Percentiles rank a stretch among this genome's conserved stretches.
phyloP scores from a whole-genome alignment of 1,139 yeast genomes.

The Lodderomyces elongisporus region DNA sequence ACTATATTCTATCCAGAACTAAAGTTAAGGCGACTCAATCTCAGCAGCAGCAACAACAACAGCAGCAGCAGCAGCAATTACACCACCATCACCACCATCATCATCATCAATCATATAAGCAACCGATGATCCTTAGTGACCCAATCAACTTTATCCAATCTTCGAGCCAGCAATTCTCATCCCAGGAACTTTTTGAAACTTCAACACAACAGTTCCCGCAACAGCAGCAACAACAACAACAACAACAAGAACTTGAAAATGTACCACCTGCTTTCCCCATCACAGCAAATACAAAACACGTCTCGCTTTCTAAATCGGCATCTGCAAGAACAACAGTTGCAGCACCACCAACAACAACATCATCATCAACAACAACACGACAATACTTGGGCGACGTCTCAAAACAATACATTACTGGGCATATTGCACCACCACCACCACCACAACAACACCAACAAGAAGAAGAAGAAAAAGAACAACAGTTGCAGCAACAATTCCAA shows the following conservation, averaged over 20 bases:
- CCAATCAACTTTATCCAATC: not conserved
- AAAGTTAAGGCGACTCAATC: conserved; percentile 14
- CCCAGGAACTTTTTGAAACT: conserved; percentile 4
- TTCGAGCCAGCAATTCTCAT: conserved; percentile 2
- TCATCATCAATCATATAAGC: not conserved
- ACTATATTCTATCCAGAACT: conserved; percentile 32
- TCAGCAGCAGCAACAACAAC: not conserved
- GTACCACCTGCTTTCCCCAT: conserved; percentile 4
- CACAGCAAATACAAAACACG: conserved; percentile 1
- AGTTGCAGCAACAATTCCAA: no score
- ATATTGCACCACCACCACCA: conserved; percentile 16
- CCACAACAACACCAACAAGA: no score
- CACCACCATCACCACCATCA: conserved; percentile 3
- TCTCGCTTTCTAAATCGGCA: conserved; percentile 2
- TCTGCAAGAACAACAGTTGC: conserved; percentile 4
- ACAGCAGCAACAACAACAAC: no score
- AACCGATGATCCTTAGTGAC: conserved; percentile 1
- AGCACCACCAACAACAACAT: no score
- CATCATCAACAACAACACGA: conserved; percentile 20
- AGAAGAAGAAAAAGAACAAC: no score
- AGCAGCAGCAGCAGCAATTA: conserved; percentile 5
- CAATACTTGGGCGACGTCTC: conserved; percentile 40
- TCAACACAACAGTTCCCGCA: no score
- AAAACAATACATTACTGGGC: conserved; percentile 20
- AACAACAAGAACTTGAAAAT: conserved; percentile 3